Evolutionary conservation across 345 rosid species (phyloP).

Genomic region (Eucalyptus albens): DNA sequence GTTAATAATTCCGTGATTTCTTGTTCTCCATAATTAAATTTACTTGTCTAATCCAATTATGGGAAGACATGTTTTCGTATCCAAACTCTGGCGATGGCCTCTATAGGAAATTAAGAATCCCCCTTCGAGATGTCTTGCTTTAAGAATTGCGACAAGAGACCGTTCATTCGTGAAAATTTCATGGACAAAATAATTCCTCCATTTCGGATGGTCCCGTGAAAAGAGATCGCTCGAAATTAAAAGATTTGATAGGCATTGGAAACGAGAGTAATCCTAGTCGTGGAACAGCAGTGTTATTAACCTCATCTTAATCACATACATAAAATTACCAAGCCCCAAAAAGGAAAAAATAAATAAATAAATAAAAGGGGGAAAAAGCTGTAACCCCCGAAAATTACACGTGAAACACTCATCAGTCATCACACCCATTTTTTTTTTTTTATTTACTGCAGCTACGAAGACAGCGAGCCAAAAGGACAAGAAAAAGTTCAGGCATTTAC

Average conservation of each 20-base stretch:
- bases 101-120: no score
- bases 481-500: neutral
- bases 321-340: neutral
- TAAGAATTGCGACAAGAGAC: neutral
- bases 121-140: no score
- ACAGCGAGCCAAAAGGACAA: neutral
- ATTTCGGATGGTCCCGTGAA: neutral
- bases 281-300: neutral
- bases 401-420: neutral
- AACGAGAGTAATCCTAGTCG: neutral
- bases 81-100: neutral
- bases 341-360: no score
- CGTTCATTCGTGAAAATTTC: neutral
- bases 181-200: no score
- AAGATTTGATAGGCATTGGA: neutral
- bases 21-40: neutral
- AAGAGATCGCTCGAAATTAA: no score
- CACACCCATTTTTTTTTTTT: neutral
- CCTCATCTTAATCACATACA: neutral
- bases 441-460: neutral
- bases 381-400: neutral
- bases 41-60: neutral
- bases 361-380: neutral
- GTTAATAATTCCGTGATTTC: rapidly evolving
- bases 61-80: neutral